Percentiles rank a stretch among this genome's conserved stretches.
These are phyloP conservation scores for Pyrus pyrifolia DNA, from an alignment of 306 rosid species.

Conservation along the genomic window DNA sequence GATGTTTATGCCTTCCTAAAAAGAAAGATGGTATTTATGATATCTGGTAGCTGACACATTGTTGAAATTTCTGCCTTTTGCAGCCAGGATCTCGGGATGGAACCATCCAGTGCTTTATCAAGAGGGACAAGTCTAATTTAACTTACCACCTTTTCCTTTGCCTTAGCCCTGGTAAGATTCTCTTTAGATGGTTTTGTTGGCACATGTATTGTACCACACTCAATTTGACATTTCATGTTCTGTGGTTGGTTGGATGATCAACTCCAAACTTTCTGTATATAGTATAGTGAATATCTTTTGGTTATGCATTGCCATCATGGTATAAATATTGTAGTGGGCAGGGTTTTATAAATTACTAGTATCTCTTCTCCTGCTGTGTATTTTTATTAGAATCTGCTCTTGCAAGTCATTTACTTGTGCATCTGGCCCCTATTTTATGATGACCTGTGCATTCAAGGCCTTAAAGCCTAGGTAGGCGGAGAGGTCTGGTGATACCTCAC, in stretches of 20 bases:
- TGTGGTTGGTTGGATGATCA: background rate
- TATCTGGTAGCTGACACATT: constrained; percentile 1
- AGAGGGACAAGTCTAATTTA: constrained; percentile 84
- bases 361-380: background rate
- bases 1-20: background rate
- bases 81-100: constrained; percentile 91
- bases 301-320: background rate
- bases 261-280: background rate
- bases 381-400: background rate
- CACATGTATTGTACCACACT: background rate
- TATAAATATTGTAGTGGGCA: background rate
- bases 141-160: constrained; percentile 84
- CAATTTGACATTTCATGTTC: background rate
- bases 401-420: background rate
- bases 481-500: background rate
- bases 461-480: background rate
- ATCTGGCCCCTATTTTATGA: background rate
- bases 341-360: background rate
- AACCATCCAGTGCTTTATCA: constrained; percentile 80
- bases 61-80: constrained; percentile 5
- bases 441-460: background rate
- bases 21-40: background rate
- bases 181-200: constrained; percentile 9
- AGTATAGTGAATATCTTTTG: background rate
- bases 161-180: constrained; percentile 74